Percentiles rank a stretch among this genome's conserved stretches.
These are phyloP conservation scores for Berberis thunbergii DNA, from an alignment of 164 flowering plant genomes.

Conservation along the genomic window DNA sequence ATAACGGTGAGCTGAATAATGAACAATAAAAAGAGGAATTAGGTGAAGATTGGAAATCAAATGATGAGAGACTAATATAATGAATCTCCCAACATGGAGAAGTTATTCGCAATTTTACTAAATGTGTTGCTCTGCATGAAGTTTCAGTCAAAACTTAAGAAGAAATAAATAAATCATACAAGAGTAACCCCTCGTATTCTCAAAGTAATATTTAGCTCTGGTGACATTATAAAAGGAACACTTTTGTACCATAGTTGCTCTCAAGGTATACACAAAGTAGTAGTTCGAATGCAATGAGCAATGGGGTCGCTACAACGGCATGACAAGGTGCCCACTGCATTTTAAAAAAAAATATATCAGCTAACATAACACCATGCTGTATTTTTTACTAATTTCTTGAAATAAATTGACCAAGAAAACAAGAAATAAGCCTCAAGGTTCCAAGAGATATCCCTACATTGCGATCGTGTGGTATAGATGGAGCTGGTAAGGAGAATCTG, in stretches of 20 bases:
- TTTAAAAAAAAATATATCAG: conserved; percentile 11
- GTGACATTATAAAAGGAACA: not conserved
- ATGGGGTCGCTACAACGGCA: conserved; percentile 76
- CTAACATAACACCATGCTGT: no score
- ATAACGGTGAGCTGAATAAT: conserved; percentile 24
- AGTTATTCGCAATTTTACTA: no score
- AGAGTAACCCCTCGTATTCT: not conserved
- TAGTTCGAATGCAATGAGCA: conserved; percentile 83
- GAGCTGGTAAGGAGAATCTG: conserved; percentile 91
- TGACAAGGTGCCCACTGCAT: conserved; percentile 97
- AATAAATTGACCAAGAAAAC: not conserved
- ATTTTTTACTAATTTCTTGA: no score
- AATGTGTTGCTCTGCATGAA: no score
- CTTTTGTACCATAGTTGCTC: conserved; percentile 51
- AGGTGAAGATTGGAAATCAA: not conserved
- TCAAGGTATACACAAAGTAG: conserved; percentile 89
- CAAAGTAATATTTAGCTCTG: not conserved
- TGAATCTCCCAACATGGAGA: not conserved
- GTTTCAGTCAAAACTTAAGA: no score
- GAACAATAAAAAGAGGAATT: not conserved
- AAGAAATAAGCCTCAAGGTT: not conserved
- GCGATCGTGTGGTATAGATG: conserved; percentile 78
- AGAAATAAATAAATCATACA: not conserved
- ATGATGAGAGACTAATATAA: not conserved
- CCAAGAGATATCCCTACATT: conserved; percentile 39